Conservation (phyloP, 73 alveolate genomes). For the Stentor roeselii region DNA sequence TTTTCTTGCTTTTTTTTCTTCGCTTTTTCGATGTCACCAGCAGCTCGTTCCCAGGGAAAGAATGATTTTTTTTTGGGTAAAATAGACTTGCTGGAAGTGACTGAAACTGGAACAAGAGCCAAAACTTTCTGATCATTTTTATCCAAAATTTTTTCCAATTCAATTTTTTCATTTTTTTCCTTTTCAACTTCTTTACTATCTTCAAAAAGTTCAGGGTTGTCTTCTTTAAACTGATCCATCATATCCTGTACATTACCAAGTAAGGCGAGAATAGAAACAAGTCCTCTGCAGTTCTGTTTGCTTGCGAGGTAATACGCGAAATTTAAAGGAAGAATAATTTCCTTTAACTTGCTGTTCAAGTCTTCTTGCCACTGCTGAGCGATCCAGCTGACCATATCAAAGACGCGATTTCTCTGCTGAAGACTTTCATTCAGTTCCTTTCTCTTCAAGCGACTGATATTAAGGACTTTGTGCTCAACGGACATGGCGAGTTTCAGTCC, state of each 20-base stretch:
- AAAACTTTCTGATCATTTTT: neutral
- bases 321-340: constrained; percentile 64
- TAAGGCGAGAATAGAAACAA: constrained; percentile 31
- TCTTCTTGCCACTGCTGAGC: constrained; percentile 49
- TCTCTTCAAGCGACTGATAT: constrained; percentile 32
- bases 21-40: constrained; percentile 38
- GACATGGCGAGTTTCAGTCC: constrained; percentile 64
- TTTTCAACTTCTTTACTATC: constrained; percentile 1
- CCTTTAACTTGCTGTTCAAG: constrained; percentile 62
- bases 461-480: constrained; percentile 47
- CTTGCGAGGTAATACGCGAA: constrained; percentile 48
- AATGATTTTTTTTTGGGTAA: neutral
- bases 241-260: constrained; percentile 27
- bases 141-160: neutral
- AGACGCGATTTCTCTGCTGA: constrained; percentile 45
- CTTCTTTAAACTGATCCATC: constrained; percentile 5
- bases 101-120: neutral
- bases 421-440: constrained; percentile 37
- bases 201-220: constrained; percentile 10
- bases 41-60: constrained; percentile 29
- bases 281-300: constrained; percentile 56
- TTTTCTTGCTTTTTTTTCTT: constrained; percentile 34
- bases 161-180: neutral
- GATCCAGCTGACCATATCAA: constrained; percentile 50
- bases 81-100: neutral